phyloP scores from a whole-genome alignment of 2,329 filamentous ascomycete species.

The Diaporthe humulicola region DNA sequence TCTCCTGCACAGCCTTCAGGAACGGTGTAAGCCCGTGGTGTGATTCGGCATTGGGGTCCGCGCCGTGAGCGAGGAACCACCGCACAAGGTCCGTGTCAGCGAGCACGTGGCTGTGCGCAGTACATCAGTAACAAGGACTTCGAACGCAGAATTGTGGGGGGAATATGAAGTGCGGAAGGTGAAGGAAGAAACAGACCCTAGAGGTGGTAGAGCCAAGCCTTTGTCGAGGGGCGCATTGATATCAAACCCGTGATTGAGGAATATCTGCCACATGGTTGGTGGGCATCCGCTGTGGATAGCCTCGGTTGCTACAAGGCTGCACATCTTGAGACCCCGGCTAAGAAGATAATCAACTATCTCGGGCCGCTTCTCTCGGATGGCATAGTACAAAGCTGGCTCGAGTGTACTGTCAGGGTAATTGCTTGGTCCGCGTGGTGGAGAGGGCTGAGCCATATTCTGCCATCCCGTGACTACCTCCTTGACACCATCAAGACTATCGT shows the following conservation, averaged over 20 bases:
- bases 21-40: background rate
- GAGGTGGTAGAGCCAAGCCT: background rate
- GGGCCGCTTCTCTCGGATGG: background rate
- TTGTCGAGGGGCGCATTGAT: background rate
- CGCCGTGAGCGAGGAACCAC: background rate
- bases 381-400: background rate
- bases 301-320: background rate
- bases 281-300: background rate
- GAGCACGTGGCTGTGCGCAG: background rate
- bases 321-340: background rate
- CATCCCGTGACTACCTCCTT: background rate
- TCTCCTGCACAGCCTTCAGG: background rate
- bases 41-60: background rate
- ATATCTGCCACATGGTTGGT: background rate
- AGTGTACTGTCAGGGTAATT: background rate
- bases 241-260: background rate
- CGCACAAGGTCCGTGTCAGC: background rate
- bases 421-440: background rate
- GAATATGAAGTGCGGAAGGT: background rate
- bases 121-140: background rate
- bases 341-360: background rate
- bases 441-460: background rate
- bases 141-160: background rate
- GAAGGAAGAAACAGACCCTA: background rate
- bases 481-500: background rate